Conservation (phyloP, 495 filamentous ascomycete genomes). For the Aspergillus bridgeri region DNA sequence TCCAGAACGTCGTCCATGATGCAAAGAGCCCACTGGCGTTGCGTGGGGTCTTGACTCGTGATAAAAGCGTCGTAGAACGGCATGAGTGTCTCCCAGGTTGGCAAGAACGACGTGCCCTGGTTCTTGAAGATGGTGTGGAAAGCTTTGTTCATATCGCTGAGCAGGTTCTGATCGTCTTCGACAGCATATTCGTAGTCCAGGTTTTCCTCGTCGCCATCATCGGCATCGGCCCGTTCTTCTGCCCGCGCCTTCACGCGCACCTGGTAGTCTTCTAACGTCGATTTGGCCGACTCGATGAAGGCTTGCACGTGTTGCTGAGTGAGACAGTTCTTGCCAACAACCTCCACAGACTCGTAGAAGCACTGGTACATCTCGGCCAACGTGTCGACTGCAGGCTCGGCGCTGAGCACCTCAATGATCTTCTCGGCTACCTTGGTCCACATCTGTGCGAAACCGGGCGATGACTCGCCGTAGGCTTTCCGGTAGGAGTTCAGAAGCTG, state of each 20-base stretch:
- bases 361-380: slow-evolving; percentile 99
- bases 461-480: slow-evolving; percentile 75
- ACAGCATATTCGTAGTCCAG: slow-evolving; percentile 70
- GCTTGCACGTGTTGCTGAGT: slow-evolving; percentile 71
- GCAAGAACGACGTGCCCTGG: slow-evolving; percentile 79
- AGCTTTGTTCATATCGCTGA: slow-evolving; percentile 99
- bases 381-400: slow-evolving; percentile 93
- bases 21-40: slow-evolving; percentile 97
- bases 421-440: slow-evolving; percentile 88
- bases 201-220: slow-evolving; percentile 81
- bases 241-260: slow-evolving; percentile 72
- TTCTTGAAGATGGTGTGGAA: slow-evolving; percentile 99
- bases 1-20: slow-evolving; percentile 98
- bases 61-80: slow-evolving; percentile 83
- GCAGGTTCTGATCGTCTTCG: slow-evolving; percentile 93
- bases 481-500: slow-evolving; percentile 94
- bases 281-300: slow-evolving; percentile 81
- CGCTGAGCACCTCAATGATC: slow-evolving; percentile 88
- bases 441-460: slow-evolving; percentile 67
- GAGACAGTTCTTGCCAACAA: slow-evolving; percentile 80
- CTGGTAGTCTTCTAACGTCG: slow-evolving; percentile 88
- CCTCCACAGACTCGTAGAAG: slow-evolving; percentile 98
- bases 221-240: slow-evolving; percentile 72
- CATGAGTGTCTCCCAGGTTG: slow-evolving; percentile 79
- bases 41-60: slow-evolving; percentile 78